Base-by-base conservation (phyloP, 2,329 filamentous ascomycete species). In the Apiospora malaysiana region DNA sequence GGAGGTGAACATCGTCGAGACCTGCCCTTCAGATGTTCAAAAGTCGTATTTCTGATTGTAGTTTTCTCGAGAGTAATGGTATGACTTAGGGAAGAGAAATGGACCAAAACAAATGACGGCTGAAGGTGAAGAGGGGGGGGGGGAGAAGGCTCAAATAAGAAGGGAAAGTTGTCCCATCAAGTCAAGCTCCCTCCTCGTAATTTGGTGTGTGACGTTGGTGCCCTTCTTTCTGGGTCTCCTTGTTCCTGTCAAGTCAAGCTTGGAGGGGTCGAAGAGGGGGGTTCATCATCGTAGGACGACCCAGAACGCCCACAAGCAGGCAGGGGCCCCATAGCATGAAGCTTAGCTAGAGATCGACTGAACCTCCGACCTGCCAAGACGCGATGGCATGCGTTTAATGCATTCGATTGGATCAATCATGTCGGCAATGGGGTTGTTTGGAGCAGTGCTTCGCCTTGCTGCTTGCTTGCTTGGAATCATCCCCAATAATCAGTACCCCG, bases 1-100 rank as follows among this genome's bases (percentile, higher is more conserved):
- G 81, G 75, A 46, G 42, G 65, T 67, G 65, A 84, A 81, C 88
- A 90, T 90, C 73, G 72, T 79, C 56, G 27, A 63, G 56, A 63
- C 56, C 56, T 63, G 56, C 32, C 56, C 56, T 40, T 63, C 56
- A 23, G 56, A 63, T 63, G 56, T 63, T 40, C 56, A 63, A 63
- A 40, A 14, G 27, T 63, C 56, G 56, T 63, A 7, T 63, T 37
- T 63, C 56, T 63, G 27, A 59, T 40, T 18, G 56, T n/a, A 18
- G 56, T 40, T 63, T 40, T 63, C 56, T 63, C 32, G 32, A 23
- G 32, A 63, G 32, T 63, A 63, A 40, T 63, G 56, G 56, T 63
- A 23, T 18, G 32, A 40, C 27, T 63, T 32, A 40, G 18, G 18
- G 21, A 40, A 63, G 56, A 40, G 56, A 40, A 63, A 40, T 63